Conservation (phyloP, 148 eudicot species). For the Rhododendron henanense region DNA sequence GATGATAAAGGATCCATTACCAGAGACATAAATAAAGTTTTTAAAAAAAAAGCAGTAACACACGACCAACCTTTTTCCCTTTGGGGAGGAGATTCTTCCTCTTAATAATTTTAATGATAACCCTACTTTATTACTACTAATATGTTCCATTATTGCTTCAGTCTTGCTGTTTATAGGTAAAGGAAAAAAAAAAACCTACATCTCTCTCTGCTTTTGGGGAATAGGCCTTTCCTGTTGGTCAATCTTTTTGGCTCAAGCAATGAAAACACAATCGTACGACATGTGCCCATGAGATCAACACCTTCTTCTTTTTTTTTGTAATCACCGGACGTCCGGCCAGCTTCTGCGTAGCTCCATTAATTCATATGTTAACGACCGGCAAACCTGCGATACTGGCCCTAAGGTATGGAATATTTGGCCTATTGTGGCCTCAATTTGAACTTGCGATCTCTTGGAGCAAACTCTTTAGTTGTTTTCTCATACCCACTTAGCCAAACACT, state of each 20-base stretch:
- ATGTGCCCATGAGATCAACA: background rate
- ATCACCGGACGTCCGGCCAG: background rate
- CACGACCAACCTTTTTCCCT: background rate
- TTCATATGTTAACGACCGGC: too few relatives aligned
- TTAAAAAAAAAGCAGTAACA: background rate
- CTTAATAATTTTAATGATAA: background rate
- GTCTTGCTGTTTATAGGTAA: background rate
- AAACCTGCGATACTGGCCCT: too few relatives aligned
- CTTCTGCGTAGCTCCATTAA: background rate
- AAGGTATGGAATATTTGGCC: too few relatives aligned
- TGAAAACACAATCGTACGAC: background rate
- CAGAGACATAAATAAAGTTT: background rate
- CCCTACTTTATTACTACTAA: background rate
- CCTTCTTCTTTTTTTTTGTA: too few relatives aligned
- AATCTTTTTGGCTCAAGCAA: background rate
- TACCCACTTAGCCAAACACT: too few relatives aligned
- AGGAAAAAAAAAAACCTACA: background rate
- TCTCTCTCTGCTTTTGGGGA: background rate
- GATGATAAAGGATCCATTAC: background rate
- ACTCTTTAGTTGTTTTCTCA: too few relatives aligned
- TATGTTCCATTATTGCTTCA: background rate
- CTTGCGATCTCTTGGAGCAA: too few relatives aligned
- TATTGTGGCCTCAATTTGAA: too few relatives aligned
- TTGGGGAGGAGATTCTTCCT: background rate
- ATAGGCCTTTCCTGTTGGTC: background rate